Evolutionary conservation across 2,329 filamentous ascomycete species (phyloP).

Genomic region (Cladosporium austrohemisphaericum): DNA sequence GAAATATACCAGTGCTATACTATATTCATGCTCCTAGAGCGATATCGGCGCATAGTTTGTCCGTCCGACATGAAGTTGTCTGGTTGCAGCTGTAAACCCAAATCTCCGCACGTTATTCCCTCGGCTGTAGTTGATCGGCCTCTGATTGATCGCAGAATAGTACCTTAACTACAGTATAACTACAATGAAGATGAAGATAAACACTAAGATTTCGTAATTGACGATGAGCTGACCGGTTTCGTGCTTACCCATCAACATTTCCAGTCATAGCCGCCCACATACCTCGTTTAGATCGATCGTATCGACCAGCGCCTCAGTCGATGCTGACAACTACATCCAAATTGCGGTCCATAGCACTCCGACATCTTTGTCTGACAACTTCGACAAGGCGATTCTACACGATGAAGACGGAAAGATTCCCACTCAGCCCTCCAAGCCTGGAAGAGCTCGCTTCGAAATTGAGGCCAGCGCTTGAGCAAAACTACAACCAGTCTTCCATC

Average conservation of each 20-base stretch:
- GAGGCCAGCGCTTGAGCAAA: slow-evolving; percentile 23
- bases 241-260: neutral
- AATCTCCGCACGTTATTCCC: slow-evolving; percentile 11
- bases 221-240: no score
- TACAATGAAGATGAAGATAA: no score
- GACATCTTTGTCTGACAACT: neutral
- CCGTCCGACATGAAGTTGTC: neutral
- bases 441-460: slow-evolving; percentile 24
- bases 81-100: slow-evolving; percentile 1
- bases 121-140: slow-evolving; percentile 2
- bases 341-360: neutral
- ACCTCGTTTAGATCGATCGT: no score
- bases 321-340: slow-evolving; percentile 15
- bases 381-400: no score
- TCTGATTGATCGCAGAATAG: no score
- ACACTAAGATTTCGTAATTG: no score
- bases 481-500: slow-evolving; percentile 24
- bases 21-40: neutral
- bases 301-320: neutral
- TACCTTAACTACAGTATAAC: no score
- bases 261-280: no score
- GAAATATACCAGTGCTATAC: no score
- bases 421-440: slow-evolving; percentile 24
- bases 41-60: slow-evolving; percentile 6
- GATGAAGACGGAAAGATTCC: slow-evolving; percentile 3